These are phyloP conservation scores for Aurifilum marmelostoma DNA, from an alignment of 2,329 filamentous ascomycete species.

Conservation along the genomic window DNA sequence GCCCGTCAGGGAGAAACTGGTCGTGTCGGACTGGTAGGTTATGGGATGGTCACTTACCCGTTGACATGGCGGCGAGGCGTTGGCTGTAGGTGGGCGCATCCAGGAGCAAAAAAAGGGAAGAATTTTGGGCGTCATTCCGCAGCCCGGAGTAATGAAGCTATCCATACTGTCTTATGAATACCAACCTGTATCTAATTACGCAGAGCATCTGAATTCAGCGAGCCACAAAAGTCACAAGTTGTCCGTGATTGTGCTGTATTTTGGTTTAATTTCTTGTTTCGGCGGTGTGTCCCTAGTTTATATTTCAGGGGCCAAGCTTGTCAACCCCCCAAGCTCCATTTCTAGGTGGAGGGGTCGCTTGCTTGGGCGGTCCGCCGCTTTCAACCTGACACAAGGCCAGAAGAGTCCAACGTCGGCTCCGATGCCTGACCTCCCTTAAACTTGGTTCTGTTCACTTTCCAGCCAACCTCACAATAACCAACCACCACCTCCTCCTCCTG, in stretches of 20 bases:
- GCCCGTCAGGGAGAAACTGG: constrained; percentile 49
- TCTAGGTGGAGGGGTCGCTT: constrained; percentile 11
- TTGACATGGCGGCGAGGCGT: constrained; percentile 12
- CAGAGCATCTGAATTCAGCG: not conserved
- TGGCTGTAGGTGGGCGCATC: constrained; percentile 6
- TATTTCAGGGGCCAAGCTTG: constrained; percentile 20
- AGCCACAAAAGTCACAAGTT: not conserved
- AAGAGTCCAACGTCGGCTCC: not conserved
- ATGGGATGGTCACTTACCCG: not conserved
- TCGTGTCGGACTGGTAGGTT: constrained; percentile 33
- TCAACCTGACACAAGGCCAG: constrained; percentile 23
- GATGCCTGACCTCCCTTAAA: constrained; percentile 13
- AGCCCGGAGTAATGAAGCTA: constrained; percentile 17
- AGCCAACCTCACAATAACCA: not conserved
- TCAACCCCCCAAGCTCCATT: constrained; percentile 15
- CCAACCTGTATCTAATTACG: not conserved
- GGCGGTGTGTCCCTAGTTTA: constrained; percentile 13
- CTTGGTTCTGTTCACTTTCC: constrained; percentile 13
- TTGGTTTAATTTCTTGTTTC: not conserved
- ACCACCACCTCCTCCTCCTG: not conserved
- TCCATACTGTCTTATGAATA: constrained; percentile 1
- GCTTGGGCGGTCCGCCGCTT: constrained; percentile 9
- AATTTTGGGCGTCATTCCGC: not conserved
- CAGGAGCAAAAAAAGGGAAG: not conserved
- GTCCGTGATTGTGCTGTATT: not conserved